A percentile compares a stretch with the other conserved stretches of the same genome.
Conservation (phyloP, 352 stramenopile species). For the Phytophthora melonis region DNA sequence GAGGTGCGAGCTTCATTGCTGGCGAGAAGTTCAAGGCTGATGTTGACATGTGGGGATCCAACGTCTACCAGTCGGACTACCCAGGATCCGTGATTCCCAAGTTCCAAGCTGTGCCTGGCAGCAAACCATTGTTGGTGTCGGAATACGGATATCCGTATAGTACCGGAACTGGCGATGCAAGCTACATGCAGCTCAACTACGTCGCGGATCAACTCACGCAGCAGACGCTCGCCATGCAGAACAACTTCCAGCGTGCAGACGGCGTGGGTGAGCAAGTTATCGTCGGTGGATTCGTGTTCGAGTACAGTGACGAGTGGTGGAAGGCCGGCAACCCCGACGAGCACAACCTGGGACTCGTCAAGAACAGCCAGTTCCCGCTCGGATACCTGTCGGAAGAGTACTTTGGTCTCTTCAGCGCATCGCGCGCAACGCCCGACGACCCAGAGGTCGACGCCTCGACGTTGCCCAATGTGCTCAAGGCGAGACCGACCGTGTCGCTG, state of each 20-base stretch:
- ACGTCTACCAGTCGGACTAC: conserved; percentile 79
- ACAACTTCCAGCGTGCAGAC: conserved; percentile 62
- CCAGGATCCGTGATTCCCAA: conserved; percentile 58
- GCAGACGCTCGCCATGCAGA: conserved; percentile 62
- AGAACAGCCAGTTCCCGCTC: conserved; percentile 66
- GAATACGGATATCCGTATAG: conserved; percentile 78
- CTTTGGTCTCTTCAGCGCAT: conserved; percentile 52
- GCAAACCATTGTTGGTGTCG: conserved; percentile 64
- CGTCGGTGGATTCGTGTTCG: conserved; percentile 77
- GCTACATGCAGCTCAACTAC: conserved; percentile 48
- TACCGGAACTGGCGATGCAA: conserved; percentile 39
- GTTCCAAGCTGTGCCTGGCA: conserved; percentile 51
- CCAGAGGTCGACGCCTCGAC: conserved; percentile 15
- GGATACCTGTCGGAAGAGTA: conserved; percentile 73
- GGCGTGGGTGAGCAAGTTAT: conserved; percentile 57
- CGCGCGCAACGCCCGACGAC: conserved; percentile 11
- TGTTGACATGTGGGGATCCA: conserved; percentile 78
- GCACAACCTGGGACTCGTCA: conserved; percentile 60
- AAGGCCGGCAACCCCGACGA: conserved; percentile 59
- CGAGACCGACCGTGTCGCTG: conserved; percentile 61
- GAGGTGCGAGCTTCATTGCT: conserved; percentile 50
- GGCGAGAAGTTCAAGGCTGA: conserved; percentile 59
- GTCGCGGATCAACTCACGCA: conserved; percentile 55
- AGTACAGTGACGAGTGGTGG: conserved; percentile 86
- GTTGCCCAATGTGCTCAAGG: conserved; percentile 45